A percentile compares a stretch with the other conserved stretches of the same genome.
phyloP scores from a whole-genome alignment of 2,329 filamentous ascomycete species.

The Ceratocystis harringtonii region DNA sequence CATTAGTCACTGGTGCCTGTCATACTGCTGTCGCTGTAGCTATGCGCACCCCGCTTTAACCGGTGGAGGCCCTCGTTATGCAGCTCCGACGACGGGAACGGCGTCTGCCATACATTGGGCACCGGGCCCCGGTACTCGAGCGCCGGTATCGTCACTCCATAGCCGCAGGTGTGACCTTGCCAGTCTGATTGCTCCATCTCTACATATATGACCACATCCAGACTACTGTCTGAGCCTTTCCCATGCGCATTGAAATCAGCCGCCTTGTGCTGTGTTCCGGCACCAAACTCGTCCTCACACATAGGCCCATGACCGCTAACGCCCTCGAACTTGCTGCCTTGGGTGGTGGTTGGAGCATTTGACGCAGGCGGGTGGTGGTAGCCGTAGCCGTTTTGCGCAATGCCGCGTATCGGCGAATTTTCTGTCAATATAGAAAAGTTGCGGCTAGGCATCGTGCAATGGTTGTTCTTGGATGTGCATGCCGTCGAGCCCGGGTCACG shows the following conservation, averaged over 20 bases:
- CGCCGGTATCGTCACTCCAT: conserved; percentile 72
- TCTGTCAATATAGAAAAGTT: conserved; percentile 89
- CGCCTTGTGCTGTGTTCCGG: conserved; percentile 64
- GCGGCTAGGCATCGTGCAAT: conserved; percentile 78
- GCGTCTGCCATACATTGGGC: conserved; percentile 17
- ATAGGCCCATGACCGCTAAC: conserved; percentile 57
- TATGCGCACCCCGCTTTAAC: neutral
- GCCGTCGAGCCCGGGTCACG: conserved; percentile 64
- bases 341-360: conserved; percentile 1
- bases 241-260: conserved; percentile 43
- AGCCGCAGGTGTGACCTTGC: conserved; percentile 63
- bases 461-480: conserved; percentile 63
- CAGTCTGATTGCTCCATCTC: conserved; percentile 76
- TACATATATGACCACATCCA: conserved; percentile 75
- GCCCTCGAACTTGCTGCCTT: conserved; percentile 25
- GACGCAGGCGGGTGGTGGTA: conserved; percentile 10
- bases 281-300: conserved; percentile 59
- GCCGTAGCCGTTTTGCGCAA: neutral
- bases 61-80: conserved; percentile 14
- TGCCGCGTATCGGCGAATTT: conserved; percentile 49
- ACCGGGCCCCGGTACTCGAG: conserved; percentile 31
- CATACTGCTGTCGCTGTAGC: neutral
- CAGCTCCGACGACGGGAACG: conserved; percentile 16
- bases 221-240: conserved; percentile 39
- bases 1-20: neutral